phyloP scores from a whole-genome alignment of 331 rosid genomes.

The Erythrophleum ivorense region DNA sequence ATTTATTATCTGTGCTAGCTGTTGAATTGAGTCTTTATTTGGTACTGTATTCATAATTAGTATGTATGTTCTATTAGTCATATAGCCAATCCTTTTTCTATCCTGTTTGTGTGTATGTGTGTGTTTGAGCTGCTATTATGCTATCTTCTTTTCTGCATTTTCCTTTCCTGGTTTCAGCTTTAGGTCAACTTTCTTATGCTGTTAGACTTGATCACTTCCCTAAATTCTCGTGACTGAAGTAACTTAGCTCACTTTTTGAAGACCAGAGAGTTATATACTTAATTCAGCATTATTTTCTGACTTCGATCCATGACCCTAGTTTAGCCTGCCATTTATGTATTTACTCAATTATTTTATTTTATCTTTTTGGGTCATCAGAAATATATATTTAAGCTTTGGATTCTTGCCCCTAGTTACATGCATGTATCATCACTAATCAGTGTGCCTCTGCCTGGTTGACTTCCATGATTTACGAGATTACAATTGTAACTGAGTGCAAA shows the following conservation, averaged over 20 bases:
- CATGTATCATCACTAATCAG: constrained; percentile 18
- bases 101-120: not conserved
- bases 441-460: constrained; percentile 22
- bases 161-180: constrained; percentile 31
- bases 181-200: constrained; percentile 13
- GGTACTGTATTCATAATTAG: constrained; percentile 8
- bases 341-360: not conserved
- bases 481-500: constrained; percentile 8
- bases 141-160: constrained; percentile 36
- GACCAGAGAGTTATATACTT: constrained; percentile 32
- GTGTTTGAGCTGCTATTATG: constrained; percentile 14
- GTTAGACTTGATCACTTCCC: not conserved
- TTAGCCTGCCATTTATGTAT: constrained; percentile 1
- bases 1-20: constrained; percentile 8
- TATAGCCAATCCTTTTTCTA: constrained; percentile 3
- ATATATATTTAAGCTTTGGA: constrained; percentile 8
- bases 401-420: not conserved
- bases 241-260: constrained; percentile 26
- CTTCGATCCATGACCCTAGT: constrained; percentile 5
- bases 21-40: constrained; percentile 14
- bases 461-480: constrained; percentile 28
- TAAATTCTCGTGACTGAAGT: constrained; percentile 32
- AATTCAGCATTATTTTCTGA: constrained; percentile 25
- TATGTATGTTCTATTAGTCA: constrained; percentile 25
- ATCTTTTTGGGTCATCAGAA: constrained; percentile 22